Evolutionary conservation across 2,329 filamentous ascomycete genomes (phyloP), one percentile per base, ranked within the genome.

Genomic region (Hymenoscyphus occultus): DNA sequence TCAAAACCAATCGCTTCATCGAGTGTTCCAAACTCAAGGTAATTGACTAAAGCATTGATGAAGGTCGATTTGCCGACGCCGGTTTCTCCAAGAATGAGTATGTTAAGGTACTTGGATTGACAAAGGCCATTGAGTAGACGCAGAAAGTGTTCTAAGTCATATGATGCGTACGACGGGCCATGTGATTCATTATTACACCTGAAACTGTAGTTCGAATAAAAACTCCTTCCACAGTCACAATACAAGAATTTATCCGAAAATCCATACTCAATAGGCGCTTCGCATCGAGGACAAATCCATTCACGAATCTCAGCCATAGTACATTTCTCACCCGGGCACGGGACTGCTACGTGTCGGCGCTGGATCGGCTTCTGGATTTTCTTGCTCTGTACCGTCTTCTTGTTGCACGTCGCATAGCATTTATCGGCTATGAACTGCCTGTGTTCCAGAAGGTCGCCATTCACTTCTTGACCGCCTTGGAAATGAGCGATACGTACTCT

Each of bases 51-150:
- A 0, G 80, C 77, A 58, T 82, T 83, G 70, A 83, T 81, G 54
- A 78, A 83, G 0, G 81, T 82, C 1, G 78, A 80, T 61, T 83
- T 83, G 0, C 81, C 81, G 0, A 82, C 81, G 0, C 80, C 81
- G 0, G 80, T 81, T 67, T 82, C 80, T 0, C 81, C 80, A 0
- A 83, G 72, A 4, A 83, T 77, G 31, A 83, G 66, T 19, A 83
- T 79, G 56, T 82, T 82, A 32, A 78, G 61, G 19, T 76, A 71
- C 1, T 77, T 71, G 6, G 68, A 68, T 16, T 71, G 69, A 16
- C 72, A 66, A 2, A 78, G 71, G 22, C 51, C 63, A 16, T 70
- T 59, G 1, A 76, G 71, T 16, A 69, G 13, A 7, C 56, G 9
- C 12, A 71, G 64, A 7, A 76, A 62, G 28, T 62, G 40, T 3